phyloP scores from a whole-genome alignment of 805 yeast species.

The Ogataea pilisensis region DNA sequence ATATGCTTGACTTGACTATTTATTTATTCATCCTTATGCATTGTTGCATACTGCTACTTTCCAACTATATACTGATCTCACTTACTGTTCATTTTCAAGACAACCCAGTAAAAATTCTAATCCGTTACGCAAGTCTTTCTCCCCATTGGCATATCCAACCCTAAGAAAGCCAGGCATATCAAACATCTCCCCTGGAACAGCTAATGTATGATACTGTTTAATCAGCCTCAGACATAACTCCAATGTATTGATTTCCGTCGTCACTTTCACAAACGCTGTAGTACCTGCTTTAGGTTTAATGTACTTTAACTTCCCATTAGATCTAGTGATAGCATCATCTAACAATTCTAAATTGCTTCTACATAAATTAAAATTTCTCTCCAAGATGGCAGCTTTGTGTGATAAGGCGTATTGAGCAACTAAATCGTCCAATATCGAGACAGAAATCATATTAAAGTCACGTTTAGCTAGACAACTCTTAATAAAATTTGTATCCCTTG shows the following conservation, averaged over 20 bases:
- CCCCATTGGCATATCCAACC: conserved; percentile 45
- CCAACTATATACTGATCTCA: no score
- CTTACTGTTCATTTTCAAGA: not conserved
- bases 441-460: conserved; percentile 49
- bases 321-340: conserved; percentile 30
- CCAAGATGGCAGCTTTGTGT: conserved; percentile 32
- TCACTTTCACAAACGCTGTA: conserved; percentile 39
- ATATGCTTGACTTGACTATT: no score
- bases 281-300: conserved; percentile 46
- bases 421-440: conserved; percentile 43
- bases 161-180: conserved; percentile 39
- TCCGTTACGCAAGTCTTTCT: conserved; percentile 34
- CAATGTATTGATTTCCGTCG: conserved; percentile 28
- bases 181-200: conserved; percentile 50
- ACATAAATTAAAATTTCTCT: conserved; percentile 39
- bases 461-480: conserved; percentile 36
- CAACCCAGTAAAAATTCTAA: conserved; percentile 11
- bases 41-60: no score
- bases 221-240: conserved; percentile 36
- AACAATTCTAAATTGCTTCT: conserved; percentile 33
- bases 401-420: conserved; percentile 41
- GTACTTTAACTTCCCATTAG: conserved; percentile 35
- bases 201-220: conserved; percentile 30
- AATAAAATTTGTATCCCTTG: conserved; percentile 31
- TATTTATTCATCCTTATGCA: no score